Conservation (phyloP, 108 stramenopile species). For the Cyclotella kingstonii region DNA sequence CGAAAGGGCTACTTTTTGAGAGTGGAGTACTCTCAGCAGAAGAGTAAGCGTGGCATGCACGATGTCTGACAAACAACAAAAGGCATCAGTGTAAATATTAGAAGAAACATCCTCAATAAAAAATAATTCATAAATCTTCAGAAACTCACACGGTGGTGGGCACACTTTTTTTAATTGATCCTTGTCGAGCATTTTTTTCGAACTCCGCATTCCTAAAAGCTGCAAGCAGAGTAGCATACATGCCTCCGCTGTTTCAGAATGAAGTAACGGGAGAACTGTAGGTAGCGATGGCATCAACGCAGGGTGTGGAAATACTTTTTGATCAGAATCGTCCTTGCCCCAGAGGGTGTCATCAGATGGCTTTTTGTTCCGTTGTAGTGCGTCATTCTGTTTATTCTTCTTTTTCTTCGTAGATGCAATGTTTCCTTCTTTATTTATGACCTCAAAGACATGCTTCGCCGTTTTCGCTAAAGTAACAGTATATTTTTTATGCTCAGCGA, state of each 20-base stretch:
- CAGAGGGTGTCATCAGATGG: slow-evolving; percentile 1
- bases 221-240: slow-evolving; percentile 64
- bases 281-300: slow-evolving; percentile 48
- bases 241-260: slow-evolving; percentile 36
- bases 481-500: slow-evolving; percentile 58
- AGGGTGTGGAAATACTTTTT: slow-evolving; percentile 11
- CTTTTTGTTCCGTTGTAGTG: slow-evolving; percentile 21
- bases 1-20: slow-evolving; percentile 50
- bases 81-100: not conserved
- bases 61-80: not conserved
- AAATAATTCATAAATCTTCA: no score
- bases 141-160: slow-evolving; percentile 43
- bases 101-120: no score
- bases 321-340: not conserved
- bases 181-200: slow-evolving; percentile 17
- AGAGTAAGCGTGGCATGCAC: slow-evolving; percentile 63
- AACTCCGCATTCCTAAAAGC: slow-evolving; percentile 53
- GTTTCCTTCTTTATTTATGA: slow-evolving; percentile 35
- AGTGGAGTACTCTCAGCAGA: slow-evolving; percentile 74
- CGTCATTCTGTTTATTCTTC: slow-evolving; percentile 13
- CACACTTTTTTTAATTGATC: slow-evolving; percentile 24
- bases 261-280: slow-evolving; percentile 62
- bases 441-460: slow-evolving; percentile 42
- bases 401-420: slow-evolving; percentile 28
- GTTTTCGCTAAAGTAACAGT: slow-evolving; percentile 33